Evolutionary conservation across 495 filamentous ascomycete genomes (phyloP).

Genomic region (Penicillium bovifimosum): DNA sequence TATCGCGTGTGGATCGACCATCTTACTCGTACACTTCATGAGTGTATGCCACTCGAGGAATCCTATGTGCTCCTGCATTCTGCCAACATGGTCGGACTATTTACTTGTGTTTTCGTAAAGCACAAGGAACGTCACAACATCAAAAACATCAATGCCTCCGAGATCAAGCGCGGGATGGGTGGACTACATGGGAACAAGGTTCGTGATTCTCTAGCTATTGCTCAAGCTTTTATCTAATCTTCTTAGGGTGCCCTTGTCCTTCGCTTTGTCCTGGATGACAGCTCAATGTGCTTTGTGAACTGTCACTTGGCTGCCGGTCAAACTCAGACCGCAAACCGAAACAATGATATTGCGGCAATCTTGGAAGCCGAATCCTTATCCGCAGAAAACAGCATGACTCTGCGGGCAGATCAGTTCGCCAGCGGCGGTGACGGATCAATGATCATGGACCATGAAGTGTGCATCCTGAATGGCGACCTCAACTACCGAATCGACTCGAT

Average conservation of each 20-base stretch:
- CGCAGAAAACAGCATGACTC: conserved; percentile 50
- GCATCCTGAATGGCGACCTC: conserved; percentile 90
- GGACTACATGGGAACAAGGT: conserved; percentile 93
- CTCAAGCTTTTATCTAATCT: conserved; percentile 9
- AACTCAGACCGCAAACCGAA: conserved; percentile 78
- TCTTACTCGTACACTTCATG: conserved; percentile 71
- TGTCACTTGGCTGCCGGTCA: conserved; percentile 96
- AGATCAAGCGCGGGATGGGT: conserved; percentile 93
- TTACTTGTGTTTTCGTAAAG: conserved; percentile 93
- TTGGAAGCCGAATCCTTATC: conserved; percentile 74
- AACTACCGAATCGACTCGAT: conserved; percentile 99
- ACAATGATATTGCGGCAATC: conserved; percentile 89
- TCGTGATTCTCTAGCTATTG: conserved; percentile 5
- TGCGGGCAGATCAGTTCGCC: conserved; percentile 69
- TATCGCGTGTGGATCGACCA: conserved; percentile 95
- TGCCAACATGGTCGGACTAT: conserved; percentile 84
- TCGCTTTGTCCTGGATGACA: conserved; percentile 86
- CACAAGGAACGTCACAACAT: conserved; percentile 68
- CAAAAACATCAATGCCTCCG: conserved; percentile 66
- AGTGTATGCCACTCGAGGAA: conserved; percentile 70
- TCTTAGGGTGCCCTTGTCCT: conserved; percentile 76
- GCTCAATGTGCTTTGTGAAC: conserved; percentile 91
- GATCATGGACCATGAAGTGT: conserved; percentile 96
- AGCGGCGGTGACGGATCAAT: conserved; percentile 91
- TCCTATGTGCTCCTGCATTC: conserved; percentile 84